phyloP scores from a whole-genome alignment of 768 basidiomycete genomes.

The Pleurotus cornucopiae region DNA sequence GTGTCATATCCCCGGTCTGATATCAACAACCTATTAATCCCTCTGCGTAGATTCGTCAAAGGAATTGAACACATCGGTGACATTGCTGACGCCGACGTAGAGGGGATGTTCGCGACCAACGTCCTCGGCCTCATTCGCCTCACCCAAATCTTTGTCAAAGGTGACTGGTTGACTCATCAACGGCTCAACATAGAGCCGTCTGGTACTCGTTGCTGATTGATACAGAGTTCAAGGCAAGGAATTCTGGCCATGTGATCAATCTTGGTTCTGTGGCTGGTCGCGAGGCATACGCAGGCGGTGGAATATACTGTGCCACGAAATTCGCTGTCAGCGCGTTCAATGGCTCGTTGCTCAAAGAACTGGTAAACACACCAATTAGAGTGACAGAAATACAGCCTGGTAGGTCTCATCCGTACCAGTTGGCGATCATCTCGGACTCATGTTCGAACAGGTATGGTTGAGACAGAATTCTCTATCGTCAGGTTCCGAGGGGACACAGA shows the following conservation, averaged over 20 bases:
- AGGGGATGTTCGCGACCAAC: slow-evolving; percentile 77
- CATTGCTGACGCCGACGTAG: slow-evolving; percentile 72
- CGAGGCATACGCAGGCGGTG: slow-evolving; percentile 86
- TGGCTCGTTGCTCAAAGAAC: slow-evolving; percentile 73
- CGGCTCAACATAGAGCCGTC: not conserved
- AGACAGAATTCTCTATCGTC: slow-evolving; percentile 89
- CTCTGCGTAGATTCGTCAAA: slow-evolving; percentile 46
- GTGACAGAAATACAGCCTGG: slow-evolving; percentile 96
- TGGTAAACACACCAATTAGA: slow-evolving; percentile 89
- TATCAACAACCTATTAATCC: too few relatives aligned
- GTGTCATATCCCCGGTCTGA: not conserved
- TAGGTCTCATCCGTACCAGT: slow-evolving; percentile 24
- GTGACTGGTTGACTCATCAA: slow-evolving; percentile 26
- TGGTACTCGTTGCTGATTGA: not conserved
- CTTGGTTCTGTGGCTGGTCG: slow-evolving; percentile 89
- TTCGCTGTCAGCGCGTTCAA: slow-evolving; percentile 85
- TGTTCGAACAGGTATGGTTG: slow-evolving; percentile 62
- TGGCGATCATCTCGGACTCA: not conserved
- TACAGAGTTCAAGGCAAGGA: slow-evolving; percentile 72
- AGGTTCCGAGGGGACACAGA: slow-evolving; percentile 82
- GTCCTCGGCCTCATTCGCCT: slow-evolving; percentile 83
- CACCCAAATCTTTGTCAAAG: slow-evolving; percentile 70
- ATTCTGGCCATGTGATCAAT: slow-evolving; percentile 89
- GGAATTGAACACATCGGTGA: slow-evolving; percentile 86
- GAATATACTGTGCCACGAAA: slow-evolving; percentile 92